Evolutionary conservation across 202 grass and related monocot genomes (phyloP).

Genomic region (Zoysia matrella): DNA sequence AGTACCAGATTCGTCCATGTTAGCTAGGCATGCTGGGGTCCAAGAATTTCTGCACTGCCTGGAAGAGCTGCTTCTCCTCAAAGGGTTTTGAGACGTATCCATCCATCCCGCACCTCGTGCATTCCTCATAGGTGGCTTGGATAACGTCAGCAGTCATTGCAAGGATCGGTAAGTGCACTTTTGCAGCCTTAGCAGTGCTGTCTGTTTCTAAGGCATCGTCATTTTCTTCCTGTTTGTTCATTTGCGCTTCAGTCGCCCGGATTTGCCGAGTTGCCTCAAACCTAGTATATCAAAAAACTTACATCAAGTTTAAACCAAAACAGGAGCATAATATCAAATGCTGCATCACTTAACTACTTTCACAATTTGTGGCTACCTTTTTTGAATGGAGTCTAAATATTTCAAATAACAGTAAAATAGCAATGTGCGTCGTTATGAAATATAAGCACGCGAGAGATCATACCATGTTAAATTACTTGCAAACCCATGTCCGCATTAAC

Average conservation of each 20-base stretch:
- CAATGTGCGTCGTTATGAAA: background rate
- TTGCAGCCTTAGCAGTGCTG: background rate
- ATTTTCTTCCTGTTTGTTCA: constrained; percentile 47
- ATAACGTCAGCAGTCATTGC: constrained; percentile 99
- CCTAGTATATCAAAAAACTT: constrained; percentile 42
- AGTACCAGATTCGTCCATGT: background rate
- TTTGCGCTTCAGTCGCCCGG: constrained; percentile 68
- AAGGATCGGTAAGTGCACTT: constrained; percentile 75
- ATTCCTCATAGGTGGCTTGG: constrained; percentile 89
- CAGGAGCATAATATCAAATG: background rate
- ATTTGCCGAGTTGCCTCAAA: constrained; percentile 89
- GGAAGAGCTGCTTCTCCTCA: constrained; percentile 86
- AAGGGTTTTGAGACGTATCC: constrained; percentile 98
- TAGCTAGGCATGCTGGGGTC: constrained; percentile 45
- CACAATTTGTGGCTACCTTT: background rate
- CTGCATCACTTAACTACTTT: background rate
- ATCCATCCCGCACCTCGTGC: constrained; percentile 90
- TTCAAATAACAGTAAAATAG: background rate
- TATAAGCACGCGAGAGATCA: background rate
- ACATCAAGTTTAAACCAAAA: constrained; percentile 21
- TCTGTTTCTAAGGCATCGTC: constrained; percentile 27
- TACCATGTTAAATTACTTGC: background rate
- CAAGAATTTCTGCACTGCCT: constrained; percentile 85
- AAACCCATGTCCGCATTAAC: background rate
- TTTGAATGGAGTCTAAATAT: background rate